These are phyloP conservation scores for Ceratobasidium papillatum DNA, from an alignment of 1,284 basidiomycete species.

Conservation along the genomic window DNA sequence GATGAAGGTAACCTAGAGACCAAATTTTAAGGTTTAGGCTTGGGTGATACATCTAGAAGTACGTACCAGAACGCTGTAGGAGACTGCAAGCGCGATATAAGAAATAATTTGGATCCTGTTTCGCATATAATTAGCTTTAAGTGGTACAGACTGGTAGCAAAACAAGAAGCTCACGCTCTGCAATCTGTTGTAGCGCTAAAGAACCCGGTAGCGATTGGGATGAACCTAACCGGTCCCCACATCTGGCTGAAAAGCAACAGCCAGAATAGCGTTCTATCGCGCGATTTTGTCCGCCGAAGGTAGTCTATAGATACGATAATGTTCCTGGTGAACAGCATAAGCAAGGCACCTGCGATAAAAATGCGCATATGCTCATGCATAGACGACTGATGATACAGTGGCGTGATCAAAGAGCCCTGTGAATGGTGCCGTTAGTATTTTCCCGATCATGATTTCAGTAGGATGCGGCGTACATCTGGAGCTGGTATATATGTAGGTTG, in stretches of 20 bases:
- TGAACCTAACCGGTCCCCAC: conserved; percentile 59
- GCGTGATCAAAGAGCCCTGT: conserved; percentile 64
- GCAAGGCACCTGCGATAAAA: conserved; percentile 60
- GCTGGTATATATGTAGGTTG: conserved; percentile 21
- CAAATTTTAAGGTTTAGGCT: background rate
- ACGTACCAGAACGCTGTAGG: conserved; percentile 60
- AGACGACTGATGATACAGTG: conserved; percentile 59
- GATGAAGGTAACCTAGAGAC: conserved; percentile 66
- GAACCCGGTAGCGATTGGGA: conserved; percentile 59
- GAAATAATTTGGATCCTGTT: conserved; percentile 56
- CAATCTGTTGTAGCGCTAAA: conserved; percentile 57
- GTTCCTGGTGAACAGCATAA: conserved; percentile 64
- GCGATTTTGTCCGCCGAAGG: conserved; percentile 64
- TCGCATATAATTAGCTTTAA: conserved; percentile 9
- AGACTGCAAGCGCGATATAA: conserved; percentile 54
- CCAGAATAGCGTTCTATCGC: conserved; percentile 68
- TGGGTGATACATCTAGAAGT: too few species aligned
- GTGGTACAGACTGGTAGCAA: conserved; percentile 49
- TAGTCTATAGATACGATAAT: conserved; percentile 63
- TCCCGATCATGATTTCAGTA: background rate
- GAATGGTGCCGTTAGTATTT: conserved; percentile 3
- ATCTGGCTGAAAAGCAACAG: conserved; percentile 65
- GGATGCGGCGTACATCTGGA: conserved; percentile 24
- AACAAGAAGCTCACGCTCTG: conserved; percentile 50
- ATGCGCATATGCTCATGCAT: conserved; percentile 57